phyloP scores from a whole-genome alignment of 768 basidiomycete genomes.

The Scleroderma citrinum region DNA sequence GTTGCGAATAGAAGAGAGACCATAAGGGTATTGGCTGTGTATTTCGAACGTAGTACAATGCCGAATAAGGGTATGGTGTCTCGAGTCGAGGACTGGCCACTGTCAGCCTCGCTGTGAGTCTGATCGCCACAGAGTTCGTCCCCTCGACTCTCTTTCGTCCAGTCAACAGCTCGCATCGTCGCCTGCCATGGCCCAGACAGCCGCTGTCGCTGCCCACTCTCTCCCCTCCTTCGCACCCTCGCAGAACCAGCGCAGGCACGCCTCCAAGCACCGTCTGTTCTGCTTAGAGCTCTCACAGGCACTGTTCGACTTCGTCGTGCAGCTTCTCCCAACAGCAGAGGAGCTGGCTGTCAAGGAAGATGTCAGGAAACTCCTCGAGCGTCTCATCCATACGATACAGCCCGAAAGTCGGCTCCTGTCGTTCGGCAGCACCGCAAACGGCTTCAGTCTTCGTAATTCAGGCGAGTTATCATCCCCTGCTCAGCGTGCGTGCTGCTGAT shows the following conservation, averaged over 20 bases:
- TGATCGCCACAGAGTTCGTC: conserved; percentile 26
- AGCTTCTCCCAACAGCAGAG: conserved; percentile 82
- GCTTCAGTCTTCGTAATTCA: conserved; percentile 94
- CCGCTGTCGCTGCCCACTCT: conserved; percentile 19
- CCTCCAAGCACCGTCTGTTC: conserved; percentile 56
- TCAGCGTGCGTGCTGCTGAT: conserved; percentile 7
- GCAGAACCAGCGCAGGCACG: conserved; percentile 34
- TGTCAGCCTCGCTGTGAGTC: conserved; percentile 15
- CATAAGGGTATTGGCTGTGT: neutral
- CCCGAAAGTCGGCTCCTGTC: conserved; percentile 85
- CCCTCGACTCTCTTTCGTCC: neutral
- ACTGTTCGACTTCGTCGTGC: conserved; percentile 90
- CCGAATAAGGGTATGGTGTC: conserved; percentile 23
- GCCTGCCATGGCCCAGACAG: conserved; percentile 24
- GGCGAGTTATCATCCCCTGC: conserved; percentile 41
- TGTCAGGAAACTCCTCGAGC: conserved; percentile 89
- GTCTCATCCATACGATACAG: conserved; percentile 92
- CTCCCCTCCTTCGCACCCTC: conserved; percentile 19
- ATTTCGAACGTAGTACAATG: conserved; percentile 4
- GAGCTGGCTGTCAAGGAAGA: conserved; percentile 95
- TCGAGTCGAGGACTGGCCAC: conserved; percentile 7
- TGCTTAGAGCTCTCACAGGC: conserved; percentile 80
- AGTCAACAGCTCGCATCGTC: neutral
- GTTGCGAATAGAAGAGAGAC: conserved; percentile 32
- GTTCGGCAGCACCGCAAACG: conserved; percentile 96